A percentile compares a stretch with the other conserved stretches of the same genome.
These are phyloP conservation scores for Hypoxylon crocopeplum DNA, from an alignment of 495 filamentous ascomycete species.

Conservation along the genomic window DNA sequence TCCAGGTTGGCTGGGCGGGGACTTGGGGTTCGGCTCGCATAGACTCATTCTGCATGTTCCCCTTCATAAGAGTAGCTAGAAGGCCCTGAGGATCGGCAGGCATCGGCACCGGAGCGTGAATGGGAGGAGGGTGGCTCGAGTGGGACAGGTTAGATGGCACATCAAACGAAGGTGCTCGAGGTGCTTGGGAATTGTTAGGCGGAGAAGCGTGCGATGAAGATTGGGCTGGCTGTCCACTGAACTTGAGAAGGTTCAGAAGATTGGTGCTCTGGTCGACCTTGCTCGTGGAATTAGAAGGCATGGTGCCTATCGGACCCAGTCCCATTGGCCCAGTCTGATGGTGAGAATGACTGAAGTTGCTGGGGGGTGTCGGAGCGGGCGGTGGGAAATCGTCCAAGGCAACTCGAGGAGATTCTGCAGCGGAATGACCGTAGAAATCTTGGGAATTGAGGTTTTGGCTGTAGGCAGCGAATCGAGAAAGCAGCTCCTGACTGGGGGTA, in stretches of 20 bases:
- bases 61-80: constrained; percentile 61
- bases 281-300: constrained; percentile 44
- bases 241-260: constrained; percentile 87
- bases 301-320: constrained; percentile 50
- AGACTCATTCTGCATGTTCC: constrained; percentile 48
- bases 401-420: constrained; percentile 44
- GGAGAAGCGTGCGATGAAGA: constrained; percentile 10
- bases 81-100: constrained; percentile 56
- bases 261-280: constrained; percentile 69
- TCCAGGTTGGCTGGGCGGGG: constrained; percentile 43
- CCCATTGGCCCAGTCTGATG: constrained; percentile 44
- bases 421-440: constrained; percentile 47
- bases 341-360: constrained; percentile 49
- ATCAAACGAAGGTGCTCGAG: constrained; percentile 28
- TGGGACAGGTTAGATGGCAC: constrained; percentile 12
- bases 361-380: constrained; percentile 56
- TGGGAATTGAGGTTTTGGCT: constrained; percentile 45
- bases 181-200: constrained; percentile 29
- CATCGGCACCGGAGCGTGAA: constrained; percentile 56
- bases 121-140: constrained; percentile 40
- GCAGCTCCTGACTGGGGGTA: constrained; percentile 33
- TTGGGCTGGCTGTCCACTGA: constrained; percentile 60
- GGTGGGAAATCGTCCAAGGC: constrained; percentile 49
- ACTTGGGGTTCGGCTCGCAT: constrained; percentile 45
- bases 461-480: constrained; percentile 43